Evolutionary conservation across 2,329 filamentous ascomycete species (phyloP).

Genomic region (Xylariaceae sp.): DNA sequence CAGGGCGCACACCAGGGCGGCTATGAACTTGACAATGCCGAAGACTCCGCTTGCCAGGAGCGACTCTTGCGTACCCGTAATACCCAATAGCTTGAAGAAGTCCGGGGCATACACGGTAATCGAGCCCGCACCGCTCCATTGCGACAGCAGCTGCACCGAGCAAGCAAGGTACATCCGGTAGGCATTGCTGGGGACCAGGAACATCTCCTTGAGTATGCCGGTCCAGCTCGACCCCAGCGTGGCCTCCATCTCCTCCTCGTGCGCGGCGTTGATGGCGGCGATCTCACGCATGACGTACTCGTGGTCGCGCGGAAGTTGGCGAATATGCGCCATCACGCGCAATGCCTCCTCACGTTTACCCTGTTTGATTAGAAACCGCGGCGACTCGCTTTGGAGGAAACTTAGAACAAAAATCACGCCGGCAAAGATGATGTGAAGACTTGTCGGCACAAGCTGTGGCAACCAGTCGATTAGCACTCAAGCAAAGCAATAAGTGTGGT

Average conservation of each 20-base stretch:
- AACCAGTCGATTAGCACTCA: constrained; percentile 16
- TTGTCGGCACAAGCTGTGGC: constrained; percentile 61
- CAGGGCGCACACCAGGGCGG: constrained; percentile 64
- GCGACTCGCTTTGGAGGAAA: constrained; percentile 66
- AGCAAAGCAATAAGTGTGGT: neutral
- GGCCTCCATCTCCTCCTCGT: constrained; percentile 68
- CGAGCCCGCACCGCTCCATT: constrained; percentile 68
- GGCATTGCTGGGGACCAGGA: constrained; percentile 63
- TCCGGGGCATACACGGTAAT: constrained; percentile 75
- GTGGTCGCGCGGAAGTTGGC: constrained; percentile 55
- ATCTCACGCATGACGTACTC: constrained; percentile 61
- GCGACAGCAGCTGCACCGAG: constrained; percentile 65
- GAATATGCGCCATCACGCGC: constrained; percentile 52
- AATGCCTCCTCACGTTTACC: constrained; percentile 56
- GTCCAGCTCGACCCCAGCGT: constrained; percentile 61
- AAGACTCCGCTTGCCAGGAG: constrained; percentile 73
- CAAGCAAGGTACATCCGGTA: constrained; percentile 68
- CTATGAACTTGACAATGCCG: constrained; percentile 67
- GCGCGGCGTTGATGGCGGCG: constrained; percentile 58
- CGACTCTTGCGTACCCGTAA: constrained; percentile 62
- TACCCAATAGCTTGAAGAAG: constrained; percentile 68
- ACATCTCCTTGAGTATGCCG: constrained; percentile 64
- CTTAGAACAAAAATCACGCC: constrained; percentile 66
- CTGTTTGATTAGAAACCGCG: constrained; percentile 65
- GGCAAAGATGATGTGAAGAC: constrained; percentile 73